These are phyloP conservation scores for Martensiomyces pterosporus DNA, from an alignment of 192 early-diverging fungal species.

Conservation along the genomic window DNA sequence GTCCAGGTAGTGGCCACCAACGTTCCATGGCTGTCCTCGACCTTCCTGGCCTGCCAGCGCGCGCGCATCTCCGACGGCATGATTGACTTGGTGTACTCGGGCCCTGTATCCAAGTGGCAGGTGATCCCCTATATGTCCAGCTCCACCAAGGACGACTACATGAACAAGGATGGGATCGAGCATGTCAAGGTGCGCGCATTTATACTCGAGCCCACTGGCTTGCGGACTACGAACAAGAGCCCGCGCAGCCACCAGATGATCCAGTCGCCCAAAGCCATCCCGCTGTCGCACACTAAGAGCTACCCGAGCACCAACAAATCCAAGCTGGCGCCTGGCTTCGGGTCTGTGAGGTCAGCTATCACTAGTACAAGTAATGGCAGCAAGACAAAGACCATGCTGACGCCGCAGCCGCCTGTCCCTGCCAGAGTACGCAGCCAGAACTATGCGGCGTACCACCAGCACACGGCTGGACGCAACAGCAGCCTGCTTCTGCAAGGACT, in stretches of 20 bases:
- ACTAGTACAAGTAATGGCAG: constrained; percentile 1
- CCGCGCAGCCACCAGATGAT: constrained; percentile 9
- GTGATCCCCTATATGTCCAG: constrained; percentile 43
- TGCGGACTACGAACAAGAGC: constrained; percentile 40
- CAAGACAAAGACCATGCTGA: not conserved
- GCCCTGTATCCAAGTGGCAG: constrained; percentile 40
- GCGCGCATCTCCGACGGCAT: constrained; percentile 54
- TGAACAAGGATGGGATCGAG: constrained; percentile 44
- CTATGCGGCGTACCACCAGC: constrained; percentile 41
- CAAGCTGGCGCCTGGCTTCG: not conserved
- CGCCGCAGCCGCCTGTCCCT: constrained; percentile 30
- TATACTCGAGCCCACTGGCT: constrained; percentile 56
- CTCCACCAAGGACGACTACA: constrained; percentile 41
- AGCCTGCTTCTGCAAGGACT: constrained; percentile 26
- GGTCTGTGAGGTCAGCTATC: not conserved
- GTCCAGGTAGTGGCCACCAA: constrained; percentile 55
- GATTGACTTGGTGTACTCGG: constrained; percentile 52
- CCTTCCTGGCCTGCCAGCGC: constrained; percentile 49
- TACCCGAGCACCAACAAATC: not conserved
- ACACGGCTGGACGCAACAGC: constrained; percentile 17
- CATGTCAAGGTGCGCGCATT: constrained; percentile 52
- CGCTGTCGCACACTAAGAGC: not conserved
- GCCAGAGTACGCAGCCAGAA: constrained; percentile 45
- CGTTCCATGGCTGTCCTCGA: constrained; percentile 56
- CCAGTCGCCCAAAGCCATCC: constrained; percentile 11